Conservation (phyloP, 1,139 yeast genomes). For the Saccharomyces hybrid region DNA sequence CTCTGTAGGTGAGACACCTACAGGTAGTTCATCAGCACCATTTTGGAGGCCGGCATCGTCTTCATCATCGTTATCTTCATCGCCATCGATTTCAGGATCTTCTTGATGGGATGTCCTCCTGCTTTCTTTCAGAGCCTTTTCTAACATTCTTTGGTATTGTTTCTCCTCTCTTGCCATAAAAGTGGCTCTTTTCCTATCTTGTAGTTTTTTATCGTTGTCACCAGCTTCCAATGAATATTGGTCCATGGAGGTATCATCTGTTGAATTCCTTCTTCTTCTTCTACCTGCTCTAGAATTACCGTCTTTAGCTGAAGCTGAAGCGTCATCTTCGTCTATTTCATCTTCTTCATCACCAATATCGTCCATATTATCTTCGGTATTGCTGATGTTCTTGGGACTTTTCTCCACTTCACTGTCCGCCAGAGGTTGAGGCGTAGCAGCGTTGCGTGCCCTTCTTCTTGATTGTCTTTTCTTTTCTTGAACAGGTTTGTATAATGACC, state of each 20-base stretch:
- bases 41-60: neutral
- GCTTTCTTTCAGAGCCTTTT: constrained; percentile 35
- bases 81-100: constrained; percentile 16
- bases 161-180: constrained; percentile 35
- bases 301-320: neutral
- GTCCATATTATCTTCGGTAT: constrained; percentile 8
- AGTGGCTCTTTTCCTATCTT: constrained; percentile 31
- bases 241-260: neutral
- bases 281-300: constrained; percentile 7
- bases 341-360: neutral
- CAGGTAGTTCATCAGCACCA: neutral
- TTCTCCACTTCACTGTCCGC: constrained; percentile 15
- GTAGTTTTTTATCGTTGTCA: constrained; percentile 7
- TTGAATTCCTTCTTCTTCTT: constrained; percentile 2
- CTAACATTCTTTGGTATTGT: constrained; percentile 34
- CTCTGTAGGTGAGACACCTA: neutral
- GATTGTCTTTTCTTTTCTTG: constrained; percentile 25
- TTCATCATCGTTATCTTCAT: neutral
- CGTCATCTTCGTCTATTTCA: neutral
- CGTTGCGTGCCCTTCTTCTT: constrained; percentile 11
- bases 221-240: neutral
- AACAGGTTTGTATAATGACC: constrained; percentile 39
- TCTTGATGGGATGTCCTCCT: constrained; percentile 27
- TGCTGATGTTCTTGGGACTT: constrained; percentile 10
- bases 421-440: constrained; percentile 10